Evolutionary conservation across 805 yeast genomes (phyloP).

Genomic region (Wickerhamomyces alni): DNA sequence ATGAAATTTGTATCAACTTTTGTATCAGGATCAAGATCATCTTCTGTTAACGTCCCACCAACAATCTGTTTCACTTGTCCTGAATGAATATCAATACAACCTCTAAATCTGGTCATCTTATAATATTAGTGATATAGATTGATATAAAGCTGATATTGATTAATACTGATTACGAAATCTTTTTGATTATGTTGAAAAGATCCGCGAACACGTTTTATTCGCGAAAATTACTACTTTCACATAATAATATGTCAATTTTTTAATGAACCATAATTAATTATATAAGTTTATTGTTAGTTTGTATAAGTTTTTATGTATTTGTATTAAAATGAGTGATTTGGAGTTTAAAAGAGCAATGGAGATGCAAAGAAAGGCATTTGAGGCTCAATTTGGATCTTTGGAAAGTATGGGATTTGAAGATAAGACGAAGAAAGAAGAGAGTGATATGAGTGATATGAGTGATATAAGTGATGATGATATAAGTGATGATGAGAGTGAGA

Average conservation of each 20-base stretch:
- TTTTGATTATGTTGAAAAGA: neutral
- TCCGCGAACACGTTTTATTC: neutral
- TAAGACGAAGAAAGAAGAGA: constrained; percentile 25
- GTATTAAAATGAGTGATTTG: constrained; percentile 4
- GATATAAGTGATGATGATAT: constrained; percentile 15
- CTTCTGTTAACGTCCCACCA: constrained; percentile 75
- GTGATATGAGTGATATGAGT: constrained; percentile 9
- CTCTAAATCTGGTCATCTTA: constrained; percentile 79
- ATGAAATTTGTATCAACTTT: constrained; percentile 68
- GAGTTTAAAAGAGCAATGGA: constrained; percentile 30
- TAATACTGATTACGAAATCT: neutral
- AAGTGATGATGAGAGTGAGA: constrained; percentile 22
- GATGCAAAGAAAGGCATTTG: constrained; percentile 51
- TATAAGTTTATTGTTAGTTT: no score
- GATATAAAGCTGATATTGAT: no score
- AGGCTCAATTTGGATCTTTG: constrained; percentile 56
- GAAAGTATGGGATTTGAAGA: constrained; percentile 50
- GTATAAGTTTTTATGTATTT: neutral
- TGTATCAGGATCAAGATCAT: constrained; percentile 37
- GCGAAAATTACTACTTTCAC: no score
- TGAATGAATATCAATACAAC: constrained; percentile 91
- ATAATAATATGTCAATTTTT: no score
- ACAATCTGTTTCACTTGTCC: constrained; percentile 97
- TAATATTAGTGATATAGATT: no score
- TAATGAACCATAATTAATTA: no score